Evolutionary conservation across 352 stramenopile species (phyloP), one percentile per base, ranked within the genome.

Genomic region (Phytophthora megakarya): DNA sequence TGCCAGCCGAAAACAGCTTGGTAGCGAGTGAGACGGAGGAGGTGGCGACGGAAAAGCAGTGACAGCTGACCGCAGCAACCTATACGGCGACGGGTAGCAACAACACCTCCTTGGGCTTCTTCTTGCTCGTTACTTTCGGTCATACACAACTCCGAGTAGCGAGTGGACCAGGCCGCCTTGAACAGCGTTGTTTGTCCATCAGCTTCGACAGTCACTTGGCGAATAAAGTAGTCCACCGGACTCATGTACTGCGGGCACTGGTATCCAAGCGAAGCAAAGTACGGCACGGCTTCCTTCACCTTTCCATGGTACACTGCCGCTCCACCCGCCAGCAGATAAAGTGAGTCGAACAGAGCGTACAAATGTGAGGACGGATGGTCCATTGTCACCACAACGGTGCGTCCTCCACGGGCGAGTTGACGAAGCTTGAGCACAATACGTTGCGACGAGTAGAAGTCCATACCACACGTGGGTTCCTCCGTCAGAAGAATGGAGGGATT

Each of bases 351-450:
- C 0, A 88, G 55, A 13, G 61, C 61, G 25, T 80, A 85, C 18
- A 86, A 18, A 46, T 89, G 73, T 1, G 79, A 92, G 25, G 84
- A 92, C n/a, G 90, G 90, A 54, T 89, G 81, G 8, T 88, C 78
- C 78, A 98, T 97, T 1, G 93, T 90, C 28, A 92, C 87, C 15
- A 98, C 73, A 8, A 98, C 76, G 3, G 91, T 97, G 43, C 90
- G 89, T 28, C 90, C 90, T 45, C 75, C 53, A 56, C 89, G 85
- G 6, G 89, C 89, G 13, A 98, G 71, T 35, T 89, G 78, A 37
- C 84, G 80, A 3, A 92, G 61, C 25, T 86, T 80, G 0, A 72
- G 38, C 28, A 92, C 60, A 0, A 90, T 67, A 1, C 56, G 60
- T 49, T 91, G 73, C 5, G 80, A 74, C 35, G 79, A 78, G 66